These are phyloP conservation scores for Papiliotrema fonsecae DNA, from an alignment of 1,284 basidiomycete species.

Conservation along the genomic window DNA sequence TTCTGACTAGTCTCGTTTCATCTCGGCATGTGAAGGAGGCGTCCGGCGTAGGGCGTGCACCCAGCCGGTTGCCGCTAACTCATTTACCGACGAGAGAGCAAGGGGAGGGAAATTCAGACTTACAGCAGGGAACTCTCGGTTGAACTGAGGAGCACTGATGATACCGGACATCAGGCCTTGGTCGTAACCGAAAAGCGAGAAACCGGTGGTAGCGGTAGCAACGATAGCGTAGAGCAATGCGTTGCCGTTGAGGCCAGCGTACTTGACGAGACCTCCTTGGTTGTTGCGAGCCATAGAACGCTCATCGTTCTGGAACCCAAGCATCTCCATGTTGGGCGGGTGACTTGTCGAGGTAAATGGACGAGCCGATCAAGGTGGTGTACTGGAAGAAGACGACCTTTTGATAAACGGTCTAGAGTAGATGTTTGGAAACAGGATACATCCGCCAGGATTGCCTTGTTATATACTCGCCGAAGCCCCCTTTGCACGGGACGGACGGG, in stretches of 20 bases:
- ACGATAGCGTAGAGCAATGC: conserved; percentile 37
- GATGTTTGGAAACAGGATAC: neutral
- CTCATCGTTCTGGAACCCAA: conserved; percentile 3
- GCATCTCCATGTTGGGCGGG: neutral
- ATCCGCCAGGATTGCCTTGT: neutral
- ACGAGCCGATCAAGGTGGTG: neutral
- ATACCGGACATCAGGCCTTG: conserved; percentile 48
- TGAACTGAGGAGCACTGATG: conserved; percentile 46
- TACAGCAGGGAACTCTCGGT: conserved; percentile 44
- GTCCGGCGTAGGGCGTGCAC: too few species aligned
- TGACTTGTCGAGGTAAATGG: neutral
- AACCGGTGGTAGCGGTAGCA: conserved; percentile 39
- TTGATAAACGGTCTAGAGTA: neutral
- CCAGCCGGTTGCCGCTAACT: too few species aligned
- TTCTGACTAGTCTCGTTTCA: too few species aligned
- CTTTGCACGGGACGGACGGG: too few species aligned
- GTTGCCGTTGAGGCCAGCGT: conserved; percentile 37
- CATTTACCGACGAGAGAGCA: too few species aligned
- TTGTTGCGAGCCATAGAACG: conserved; percentile 3
- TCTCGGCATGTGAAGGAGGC: too few species aligned
- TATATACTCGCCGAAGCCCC: too few species aligned
- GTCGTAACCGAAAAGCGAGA: conserved; percentile 44
- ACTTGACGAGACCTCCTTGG: conserved; percentile 24
- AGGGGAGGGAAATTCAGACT: conserved; percentile 3
- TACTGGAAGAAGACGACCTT: too few species aligned